Evolutionary conservation across 2,329 filamentous ascomycete species (phyloP).

Genomic region (Nigrospora oryzae): DNA sequence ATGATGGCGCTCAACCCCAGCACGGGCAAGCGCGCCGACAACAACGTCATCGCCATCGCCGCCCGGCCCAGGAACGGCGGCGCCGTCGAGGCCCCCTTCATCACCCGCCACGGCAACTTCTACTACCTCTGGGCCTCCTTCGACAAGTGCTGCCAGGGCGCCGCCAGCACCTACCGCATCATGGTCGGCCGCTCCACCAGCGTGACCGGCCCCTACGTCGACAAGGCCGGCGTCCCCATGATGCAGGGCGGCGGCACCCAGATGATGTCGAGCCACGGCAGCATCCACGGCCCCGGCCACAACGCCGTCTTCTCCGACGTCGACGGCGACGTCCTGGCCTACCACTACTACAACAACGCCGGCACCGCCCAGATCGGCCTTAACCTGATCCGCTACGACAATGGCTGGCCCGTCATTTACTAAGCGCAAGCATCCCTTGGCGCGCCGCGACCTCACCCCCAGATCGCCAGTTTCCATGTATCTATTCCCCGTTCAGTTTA

Average conservation of each 20-base stretch:
- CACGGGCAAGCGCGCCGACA: background rate
- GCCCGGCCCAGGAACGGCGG: background rate
- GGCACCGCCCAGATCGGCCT: constrained; percentile 1
- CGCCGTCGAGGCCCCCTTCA: constrained; percentile 1
- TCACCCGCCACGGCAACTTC: background rate
- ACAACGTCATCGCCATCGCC: background rate
- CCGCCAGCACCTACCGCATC: constrained; percentile 1
- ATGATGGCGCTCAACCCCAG: background rate
- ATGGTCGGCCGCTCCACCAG: background rate
- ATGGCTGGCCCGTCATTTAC: background rate
- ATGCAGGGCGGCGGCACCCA: constrained; percentile 1
- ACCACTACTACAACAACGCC: constrained; percentile 2
- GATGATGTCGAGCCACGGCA: constrained; percentile 1
- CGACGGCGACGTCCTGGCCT: background rate
- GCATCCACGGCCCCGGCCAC: background rate
- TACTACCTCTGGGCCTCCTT: constrained; percentile 1
- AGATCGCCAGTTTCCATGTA: too few relatives aligned
- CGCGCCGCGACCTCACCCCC: too few relatives aligned
- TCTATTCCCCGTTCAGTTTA: too few relatives aligned
- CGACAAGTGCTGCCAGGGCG: constrained; percentile 2
- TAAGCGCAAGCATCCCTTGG: background rate
- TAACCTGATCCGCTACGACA: constrained; percentile 1
- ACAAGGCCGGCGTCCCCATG: constrained; percentile 1
- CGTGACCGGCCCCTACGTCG: background rate
- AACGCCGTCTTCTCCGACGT: constrained; percentile 1